phyloP scores from a whole-genome alignment of 176 grass and related monocot species.

The Olyra latifolia region DNA sequence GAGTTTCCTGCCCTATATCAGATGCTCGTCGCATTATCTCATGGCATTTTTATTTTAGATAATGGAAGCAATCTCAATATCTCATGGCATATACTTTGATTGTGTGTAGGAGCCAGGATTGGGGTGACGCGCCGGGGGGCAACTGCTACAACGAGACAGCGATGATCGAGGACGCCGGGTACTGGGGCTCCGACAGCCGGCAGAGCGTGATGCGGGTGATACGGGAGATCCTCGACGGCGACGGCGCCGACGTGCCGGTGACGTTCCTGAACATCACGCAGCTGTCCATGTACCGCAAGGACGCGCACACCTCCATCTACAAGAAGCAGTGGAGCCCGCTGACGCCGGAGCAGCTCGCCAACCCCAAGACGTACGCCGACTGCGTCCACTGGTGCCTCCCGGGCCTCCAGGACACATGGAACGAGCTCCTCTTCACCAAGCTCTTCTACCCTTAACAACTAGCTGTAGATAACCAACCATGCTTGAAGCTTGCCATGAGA shows the following conservation, averaged over 20 bases:
- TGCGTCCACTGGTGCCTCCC: conserved; percentile 82
- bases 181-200: conserved; percentile 82
- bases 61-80: too few relatives aligned
- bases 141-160: conserved; percentile 93
- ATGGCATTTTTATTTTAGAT: too few relatives aligned
- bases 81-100: not conserved
- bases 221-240: conserved; percentile 46
- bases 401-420: conserved; percentile 72
- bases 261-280: conserved; percentile 70
- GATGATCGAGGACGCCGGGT: conserved; percentile 58
- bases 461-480: not conserved
- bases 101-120: conserved; percentile 68
- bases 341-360: conserved; percentile 48
- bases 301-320: conserved; percentile 77
- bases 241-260: conserved; percentile 52
- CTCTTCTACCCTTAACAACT: conserved; percentile 58
- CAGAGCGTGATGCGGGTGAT: conserved; percentile 67
- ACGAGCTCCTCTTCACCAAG: conserved; percentile 68
- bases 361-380: conserved; percentile 64
- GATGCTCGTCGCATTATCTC: too few relatives aligned
- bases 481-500: not conserved
- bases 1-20: not conserved
- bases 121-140: conserved; percentile 47
- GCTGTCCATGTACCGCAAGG: conserved; percentile 62
- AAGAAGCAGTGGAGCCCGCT: conserved; percentile 66